These are phyloP conservation scores for Fusarium oxysporum DNA, from an alignment of 2,329 filamentous ascomycete genomes.

Conservation along the genomic window DNA sequence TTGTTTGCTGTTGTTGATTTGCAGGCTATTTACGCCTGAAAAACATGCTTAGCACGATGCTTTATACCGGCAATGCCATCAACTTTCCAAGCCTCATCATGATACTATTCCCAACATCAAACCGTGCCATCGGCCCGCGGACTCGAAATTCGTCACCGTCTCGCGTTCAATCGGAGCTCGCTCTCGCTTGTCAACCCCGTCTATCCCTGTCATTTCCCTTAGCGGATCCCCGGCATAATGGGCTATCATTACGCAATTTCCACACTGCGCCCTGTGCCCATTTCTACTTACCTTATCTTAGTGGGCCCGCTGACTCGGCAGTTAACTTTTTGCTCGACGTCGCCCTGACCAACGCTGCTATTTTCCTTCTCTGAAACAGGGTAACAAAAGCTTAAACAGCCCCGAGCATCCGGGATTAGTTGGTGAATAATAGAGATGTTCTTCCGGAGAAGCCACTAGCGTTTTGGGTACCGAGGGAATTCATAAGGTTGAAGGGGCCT, in stretches of 20 bases:
- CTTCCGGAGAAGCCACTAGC: background rate
- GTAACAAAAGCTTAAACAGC: background rate
- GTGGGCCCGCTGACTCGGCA: conserved; percentile 15
- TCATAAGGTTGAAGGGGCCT: background rate
- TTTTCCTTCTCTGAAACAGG: conserved; percentile 5
- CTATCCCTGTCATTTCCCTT: background rate
- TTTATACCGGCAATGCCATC: background rate
- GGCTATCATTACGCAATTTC: background rate
- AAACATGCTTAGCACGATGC: too few relatives aligned
- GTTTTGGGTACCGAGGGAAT: background rate
- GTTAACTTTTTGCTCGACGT: background rate
- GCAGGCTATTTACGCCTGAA: background rate
- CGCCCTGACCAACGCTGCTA: background rate
- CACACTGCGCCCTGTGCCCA: background rate
- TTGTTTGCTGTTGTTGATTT: background rate
- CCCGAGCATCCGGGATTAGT: background rate
- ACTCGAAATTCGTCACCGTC: background rate
- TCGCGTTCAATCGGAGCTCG: background rate
- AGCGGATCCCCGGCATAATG: background rate
- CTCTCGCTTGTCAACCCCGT: background rate
- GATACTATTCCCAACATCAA: background rate
- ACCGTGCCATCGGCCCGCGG: background rate
- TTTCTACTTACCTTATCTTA: background rate
- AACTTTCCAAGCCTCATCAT: background rate
- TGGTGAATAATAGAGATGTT: too few relatives aligned